Evolutionary conservation across 352 stramenopile species (phyloP).

Genomic region (Detonula confervacea): DNA sequence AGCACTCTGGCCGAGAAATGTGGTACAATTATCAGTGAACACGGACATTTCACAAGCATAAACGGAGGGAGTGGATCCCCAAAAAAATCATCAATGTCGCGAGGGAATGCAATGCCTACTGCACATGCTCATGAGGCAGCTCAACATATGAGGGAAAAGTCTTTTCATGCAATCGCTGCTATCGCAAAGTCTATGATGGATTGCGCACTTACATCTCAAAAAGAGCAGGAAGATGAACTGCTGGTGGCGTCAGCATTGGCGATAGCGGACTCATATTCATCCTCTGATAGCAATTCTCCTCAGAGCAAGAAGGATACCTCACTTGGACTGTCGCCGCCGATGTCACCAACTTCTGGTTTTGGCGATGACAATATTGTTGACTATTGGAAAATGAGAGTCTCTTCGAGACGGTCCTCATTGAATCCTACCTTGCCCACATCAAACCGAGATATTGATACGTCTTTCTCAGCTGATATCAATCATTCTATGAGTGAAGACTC

Average conservation of each 20-base stretch:
- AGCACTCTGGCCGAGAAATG: conserved; percentile 81
- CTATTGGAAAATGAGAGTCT: conserved; percentile 67
- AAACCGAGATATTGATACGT: conserved; percentile 33
- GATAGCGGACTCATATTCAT: conserved; percentile 11
- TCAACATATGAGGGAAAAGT: conserved; percentile 62
- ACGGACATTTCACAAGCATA: conserved; percentile 52
- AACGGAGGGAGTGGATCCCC: conserved; percentile 39
- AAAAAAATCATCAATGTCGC: conserved; percentile 20
- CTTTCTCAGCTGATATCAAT: conserved; percentile 37
- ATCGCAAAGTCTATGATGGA: conserved; percentile 75
- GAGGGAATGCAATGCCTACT: conserved; percentile 23
- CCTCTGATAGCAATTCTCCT: conserved; percentile 14
- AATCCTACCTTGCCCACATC: conserved; percentile 25
- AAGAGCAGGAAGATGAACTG: conserved; percentile 8
- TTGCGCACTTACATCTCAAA: conserved; percentile 42
- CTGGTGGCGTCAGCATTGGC: neutral
- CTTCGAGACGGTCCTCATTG: conserved; percentile 49
- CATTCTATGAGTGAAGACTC: conserved; percentile 52
- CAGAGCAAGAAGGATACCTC: conserved; percentile 20
- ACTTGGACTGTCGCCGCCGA: conserved; percentile 41
- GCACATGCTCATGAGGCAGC: conserved; percentile 61
- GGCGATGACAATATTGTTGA: conserved; percentile 62
- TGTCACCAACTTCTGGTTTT: conserved; percentile 28
- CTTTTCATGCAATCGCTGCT: conserved; percentile 68
- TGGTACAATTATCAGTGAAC: conserved; percentile 70